phyloP scores from a whole-genome alignment of 2,329 filamentous ascomycete species.

The Trichoderma atrobrunneum region DNA sequence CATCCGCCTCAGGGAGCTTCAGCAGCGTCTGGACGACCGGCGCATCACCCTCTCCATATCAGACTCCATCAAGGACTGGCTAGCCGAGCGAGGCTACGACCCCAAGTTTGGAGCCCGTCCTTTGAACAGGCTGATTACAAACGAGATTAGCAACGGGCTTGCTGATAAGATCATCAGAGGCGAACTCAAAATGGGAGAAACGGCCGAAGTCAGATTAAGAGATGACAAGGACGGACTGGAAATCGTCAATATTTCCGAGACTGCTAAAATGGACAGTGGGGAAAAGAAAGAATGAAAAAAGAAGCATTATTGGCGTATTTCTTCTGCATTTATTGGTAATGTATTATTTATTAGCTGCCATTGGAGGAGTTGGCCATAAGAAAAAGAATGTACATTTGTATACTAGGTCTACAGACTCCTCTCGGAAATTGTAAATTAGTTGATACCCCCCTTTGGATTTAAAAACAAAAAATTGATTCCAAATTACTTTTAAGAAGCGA shows the following conservation, averaged over 20 bases:
- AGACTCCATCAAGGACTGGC: conserved; percentile 74
- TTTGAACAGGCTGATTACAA: conserved; percentile 85
- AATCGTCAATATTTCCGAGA: conserved; percentile 36
- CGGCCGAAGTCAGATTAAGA: conserved; percentile 66
- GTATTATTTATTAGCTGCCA: background rate
- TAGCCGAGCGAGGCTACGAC: conserved; percentile 86
- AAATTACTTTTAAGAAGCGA: background rate
- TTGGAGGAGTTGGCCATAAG: background rate
- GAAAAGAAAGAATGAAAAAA: too few species aligned
- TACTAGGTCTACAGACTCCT: conserved; percentile 2
- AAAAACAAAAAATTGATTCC: background rate
- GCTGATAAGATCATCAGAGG: conserved; percentile 92
- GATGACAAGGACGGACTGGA: conserved; percentile 58
- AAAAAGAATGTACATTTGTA: conserved; percentile 9
- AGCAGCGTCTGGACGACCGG: conserved; percentile 77
- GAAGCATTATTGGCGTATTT: background rate
- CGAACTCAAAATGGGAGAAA: conserved; percentile 71
- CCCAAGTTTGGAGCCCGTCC: conserved; percentile 88
- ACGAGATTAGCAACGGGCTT: conserved; percentile 81
- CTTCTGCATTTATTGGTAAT: background rate
- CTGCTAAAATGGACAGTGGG: background rate
- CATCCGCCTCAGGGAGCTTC: conserved; percentile 82
- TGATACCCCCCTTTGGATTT: conserved; percentile 17
- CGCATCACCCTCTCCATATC: conserved; percentile 74
- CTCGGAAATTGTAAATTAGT: conserved; percentile 14